These are phyloP conservation scores for Phanerochaete carnosa DNA, from an alignment of 768 basidiomycete species.

Conservation along the genomic window DNA sequence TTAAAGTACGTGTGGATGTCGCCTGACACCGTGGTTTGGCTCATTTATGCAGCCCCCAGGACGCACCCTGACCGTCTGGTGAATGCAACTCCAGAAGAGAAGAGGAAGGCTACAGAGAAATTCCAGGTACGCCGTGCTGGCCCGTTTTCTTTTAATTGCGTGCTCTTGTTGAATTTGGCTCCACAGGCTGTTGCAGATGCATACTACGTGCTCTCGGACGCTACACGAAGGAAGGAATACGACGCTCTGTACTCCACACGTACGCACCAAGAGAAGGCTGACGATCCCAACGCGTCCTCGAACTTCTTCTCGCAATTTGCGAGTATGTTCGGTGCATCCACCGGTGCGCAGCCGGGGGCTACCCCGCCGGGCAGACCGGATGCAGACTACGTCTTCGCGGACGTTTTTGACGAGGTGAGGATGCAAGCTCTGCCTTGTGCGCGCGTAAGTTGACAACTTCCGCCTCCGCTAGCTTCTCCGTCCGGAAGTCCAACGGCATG, in stretches of 20 bases:
- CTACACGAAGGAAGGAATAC: slow-evolving; percentile 67
- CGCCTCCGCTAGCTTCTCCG: slow-evolving; percentile 70
- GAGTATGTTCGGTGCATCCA: slow-evolving; percentile 57
- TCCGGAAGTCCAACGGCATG: slow-evolving; percentile 72
- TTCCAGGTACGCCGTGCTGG: slow-evolving; percentile 59
- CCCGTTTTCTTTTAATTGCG: not conserved
- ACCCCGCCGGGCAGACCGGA: slow-evolving; percentile 52
- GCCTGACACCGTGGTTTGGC: not conserved
- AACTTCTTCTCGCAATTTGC: slow-evolving; percentile 79
- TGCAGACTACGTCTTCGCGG: slow-evolving; percentile 78
- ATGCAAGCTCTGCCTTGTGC: not conserved
- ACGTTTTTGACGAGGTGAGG: slow-evolving; percentile 87
- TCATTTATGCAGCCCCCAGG: slow-evolving; percentile 37
- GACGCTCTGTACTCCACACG: slow-evolving; percentile 62
- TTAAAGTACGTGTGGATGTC: slow-evolving; percentile 45
- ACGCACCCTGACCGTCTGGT: slow-evolving; percentile 86
- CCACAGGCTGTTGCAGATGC: slow-evolving; percentile 84
- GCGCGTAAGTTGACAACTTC: not conserved
- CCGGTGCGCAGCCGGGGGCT: slow-evolving; percentile 30
- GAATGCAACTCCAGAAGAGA: slow-evolving; percentile 69
- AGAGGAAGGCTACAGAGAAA: slow-evolving; percentile 70
- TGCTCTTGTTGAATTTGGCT: not conserved
- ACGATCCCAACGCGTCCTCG: slow-evolving; percentile 63
- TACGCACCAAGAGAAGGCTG: slow-evolving; percentile 45
- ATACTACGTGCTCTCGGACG: slow-evolving; percentile 89